A percentile compares a stretch with the other conserved stretches of the same genome.
Evolutionary conservation across 257 asterid species (phyloP).

Genomic region (Haberlea rhodopensis): DNA sequence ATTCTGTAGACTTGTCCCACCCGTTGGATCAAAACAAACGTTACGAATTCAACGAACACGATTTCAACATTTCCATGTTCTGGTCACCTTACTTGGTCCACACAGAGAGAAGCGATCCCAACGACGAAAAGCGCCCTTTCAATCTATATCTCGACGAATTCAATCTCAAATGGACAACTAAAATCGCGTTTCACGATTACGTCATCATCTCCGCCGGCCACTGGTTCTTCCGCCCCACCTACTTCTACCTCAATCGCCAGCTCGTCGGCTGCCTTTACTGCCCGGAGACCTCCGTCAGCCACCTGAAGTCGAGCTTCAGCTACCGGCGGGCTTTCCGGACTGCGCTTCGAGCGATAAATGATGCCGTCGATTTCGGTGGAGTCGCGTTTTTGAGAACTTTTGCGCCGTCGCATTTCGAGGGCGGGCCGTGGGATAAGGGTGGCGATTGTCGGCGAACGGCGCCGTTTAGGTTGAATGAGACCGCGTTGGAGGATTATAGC

Average conservation of each 20-base stretch:
- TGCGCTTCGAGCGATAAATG: conserved; percentile 33
- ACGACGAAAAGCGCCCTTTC: conserved; percentile 34
- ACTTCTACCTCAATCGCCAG: too few species aligned
- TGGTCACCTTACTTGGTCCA: conserved; percentile 51
- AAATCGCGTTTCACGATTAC: conserved; percentile 38
- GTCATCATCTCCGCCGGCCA: conserved; percentile 52
- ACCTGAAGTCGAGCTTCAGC: conserved; percentile 34
- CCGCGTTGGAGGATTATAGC: conserved; percentile 26
- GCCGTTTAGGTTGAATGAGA: conserved; percentile 46
- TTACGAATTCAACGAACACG: conserved; percentile 39
- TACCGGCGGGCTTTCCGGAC: conserved; percentile 44
- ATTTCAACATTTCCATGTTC: conserved; percentile 52
- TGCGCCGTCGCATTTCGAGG: conserved; percentile 49
- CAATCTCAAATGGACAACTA: conserved; percentile 40
- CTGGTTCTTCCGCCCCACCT: conserved; percentile 59
- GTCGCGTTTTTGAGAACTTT: conserved; percentile 40
- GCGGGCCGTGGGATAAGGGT: too few species aligned
- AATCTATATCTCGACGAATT: conserved; percentile 51
- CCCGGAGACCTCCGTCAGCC: conserved; percentile 40
- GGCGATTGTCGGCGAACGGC: conserved; percentile 49
- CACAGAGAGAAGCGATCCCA: conserved; percentile 36
- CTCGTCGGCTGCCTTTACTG: conserved; percentile 56
- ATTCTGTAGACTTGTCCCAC: conserved; percentile 39
- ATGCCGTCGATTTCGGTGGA: conserved; percentile 23
- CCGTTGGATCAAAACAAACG: conserved; percentile 33